Evolutionary conservation across 208 protist genomes (phyloP).

Genomic region (Acanthamoeba quina): DNA sequence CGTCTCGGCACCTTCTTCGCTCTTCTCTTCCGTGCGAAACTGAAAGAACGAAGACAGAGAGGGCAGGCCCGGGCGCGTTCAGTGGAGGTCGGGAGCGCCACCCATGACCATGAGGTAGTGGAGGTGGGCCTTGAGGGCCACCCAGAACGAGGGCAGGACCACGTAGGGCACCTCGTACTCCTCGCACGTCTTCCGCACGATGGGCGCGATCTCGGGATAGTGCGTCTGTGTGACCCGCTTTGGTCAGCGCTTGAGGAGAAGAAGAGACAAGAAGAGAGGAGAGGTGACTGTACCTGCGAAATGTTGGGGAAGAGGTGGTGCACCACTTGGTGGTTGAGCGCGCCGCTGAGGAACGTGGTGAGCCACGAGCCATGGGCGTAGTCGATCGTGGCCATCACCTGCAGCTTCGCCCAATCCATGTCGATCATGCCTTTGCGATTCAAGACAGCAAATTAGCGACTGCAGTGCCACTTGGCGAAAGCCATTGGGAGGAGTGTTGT

Average conservation of each 20-base stretch:
- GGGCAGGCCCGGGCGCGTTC: neutral
- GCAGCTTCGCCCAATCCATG: constrained; percentile 84
- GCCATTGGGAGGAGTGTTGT: neutral
- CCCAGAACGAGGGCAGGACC: constrained; percentile 56
- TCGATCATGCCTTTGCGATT: constrained; percentile 30
- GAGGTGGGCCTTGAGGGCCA: constrained; percentile 47
- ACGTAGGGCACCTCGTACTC: constrained; percentile 83
- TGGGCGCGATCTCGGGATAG: constrained; percentile 85
- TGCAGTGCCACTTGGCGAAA: neutral
- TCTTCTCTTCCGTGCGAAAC: neutral
- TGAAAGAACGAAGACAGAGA: neutral
- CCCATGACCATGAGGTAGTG: constrained; percentile 65
- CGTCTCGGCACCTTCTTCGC: neutral
- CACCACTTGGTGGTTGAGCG: constrained; percentile 85
- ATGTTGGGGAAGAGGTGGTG: constrained; percentile 83
- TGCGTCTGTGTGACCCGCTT: constrained; percentile 64
- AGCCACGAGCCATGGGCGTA: constrained; percentile 84
- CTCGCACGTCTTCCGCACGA: constrained; percentile 79
- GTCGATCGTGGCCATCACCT: constrained; percentile 84
- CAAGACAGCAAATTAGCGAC: neutral
- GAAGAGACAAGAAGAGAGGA: neutral
- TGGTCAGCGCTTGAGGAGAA: neutral
- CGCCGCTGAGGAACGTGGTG: constrained; percentile 81
- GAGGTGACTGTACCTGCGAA: neutral
- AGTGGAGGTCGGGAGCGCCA: neutral